Conservation (phyloP, 225 moss, liverwort and hornwort species). For the Takakia lepidozioides region DNA sequence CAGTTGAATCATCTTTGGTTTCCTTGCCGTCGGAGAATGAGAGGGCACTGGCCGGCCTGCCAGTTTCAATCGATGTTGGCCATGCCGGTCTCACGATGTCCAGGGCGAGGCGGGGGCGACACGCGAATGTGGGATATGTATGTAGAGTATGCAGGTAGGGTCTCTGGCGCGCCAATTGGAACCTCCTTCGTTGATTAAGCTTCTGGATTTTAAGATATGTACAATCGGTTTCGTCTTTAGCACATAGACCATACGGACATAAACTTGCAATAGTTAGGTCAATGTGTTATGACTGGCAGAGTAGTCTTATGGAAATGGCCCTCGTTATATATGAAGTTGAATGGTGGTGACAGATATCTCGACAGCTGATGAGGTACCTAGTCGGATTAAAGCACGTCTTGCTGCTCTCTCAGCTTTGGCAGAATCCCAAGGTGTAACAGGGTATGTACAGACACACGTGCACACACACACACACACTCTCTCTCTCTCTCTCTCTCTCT, state of each 20-base stretch:
- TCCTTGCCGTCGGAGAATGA: too few species aligned
- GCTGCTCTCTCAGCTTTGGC: slow-evolving; percentile 59
- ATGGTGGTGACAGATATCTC: slow-evolving; percentile 42
- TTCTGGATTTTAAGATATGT: slow-evolving; percentile 4
- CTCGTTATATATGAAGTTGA: slow-evolving; percentile 1
- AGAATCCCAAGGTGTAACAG: slow-evolving; percentile 86
- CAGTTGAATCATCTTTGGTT: too few species aligned
- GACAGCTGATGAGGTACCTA: slow-evolving; percentile 62
- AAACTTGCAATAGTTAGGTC: too few species aligned
- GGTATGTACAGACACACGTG: too few species aligned
- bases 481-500: slow-evolving; percentile 7
- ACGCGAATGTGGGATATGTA: slow-evolving; percentile 74
- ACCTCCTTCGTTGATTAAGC: background rate
- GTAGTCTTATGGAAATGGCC: too few species aligned
- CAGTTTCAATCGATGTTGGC: too few species aligned
- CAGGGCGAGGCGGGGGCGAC: slow-evolving; percentile 49
- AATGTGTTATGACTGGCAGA: too few species aligned
- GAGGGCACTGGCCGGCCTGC: too few species aligned
- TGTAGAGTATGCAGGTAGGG: slow-evolving; percentile 65
- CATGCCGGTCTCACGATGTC: too few species aligned
- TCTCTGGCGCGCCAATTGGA: background rate
- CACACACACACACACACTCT: too few species aligned
- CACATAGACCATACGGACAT: too few species aligned
- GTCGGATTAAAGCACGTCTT: slow-evolving; percentile 76
- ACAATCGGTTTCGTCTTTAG: too few species aligned